These are phyloP conservation scores for Trichophyton rubrum DNA, from an alignment of 2,329 filamentous ascomycete species.

Conservation along the genomic window DNA sequence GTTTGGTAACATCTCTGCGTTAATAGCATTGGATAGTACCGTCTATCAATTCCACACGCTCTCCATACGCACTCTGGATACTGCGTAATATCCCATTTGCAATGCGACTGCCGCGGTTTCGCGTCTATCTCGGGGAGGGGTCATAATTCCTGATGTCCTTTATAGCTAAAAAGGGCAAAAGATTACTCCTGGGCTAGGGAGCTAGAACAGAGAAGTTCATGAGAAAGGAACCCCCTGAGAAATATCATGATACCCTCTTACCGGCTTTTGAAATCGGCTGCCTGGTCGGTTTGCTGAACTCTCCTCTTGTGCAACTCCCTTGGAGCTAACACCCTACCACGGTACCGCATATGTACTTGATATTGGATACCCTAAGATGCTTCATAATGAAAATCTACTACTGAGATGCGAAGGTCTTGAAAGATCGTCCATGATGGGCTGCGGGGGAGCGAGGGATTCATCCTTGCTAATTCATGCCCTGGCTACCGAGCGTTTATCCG, in stretches of 20 bases:
- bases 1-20: slow-evolving; percentile 26
- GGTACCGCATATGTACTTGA: slow-evolving; percentile 44
- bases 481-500: slow-evolving; percentile 18
- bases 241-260: slow-evolving; percentile 48
- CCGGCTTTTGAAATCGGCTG: slow-evolving; percentile 51
- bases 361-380: slow-evolving; percentile 38
- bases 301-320: not conserved
- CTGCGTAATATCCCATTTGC: slow-evolving; percentile 37
- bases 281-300: slow-evolving; percentile 28
- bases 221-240: slow-evolving; percentile 39
- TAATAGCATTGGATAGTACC: slow-evolving; percentile 45
- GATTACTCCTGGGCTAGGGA: slow-evolving; percentile 28
- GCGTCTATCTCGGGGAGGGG: slow-evolving; percentile 26
- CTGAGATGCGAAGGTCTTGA: slow-evolving; percentile 39
- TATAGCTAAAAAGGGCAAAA: slow-evolving; percentile 35
- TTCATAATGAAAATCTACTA: slow-evolving; percentile 41
- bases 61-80: slow-evolving; percentile 39
- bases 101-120: slow-evolving; percentile 26
- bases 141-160: slow-evolving; percentile 22
- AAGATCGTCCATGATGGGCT: slow-evolving; percentile 36
- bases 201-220: slow-evolving; percentile 35
- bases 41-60: slow-evolving; percentile 26
- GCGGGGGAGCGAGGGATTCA: slow-evolving; percentile 14
- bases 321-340: not conserved
- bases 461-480: slow-evolving; percentile 20